Percentiles rank a stretch among this genome's conserved stretches.
phyloP scores from a whole-genome alignment of 202 grass and related monocot genomes.

The Schoenoplectus tabernaemontani region DNA sequence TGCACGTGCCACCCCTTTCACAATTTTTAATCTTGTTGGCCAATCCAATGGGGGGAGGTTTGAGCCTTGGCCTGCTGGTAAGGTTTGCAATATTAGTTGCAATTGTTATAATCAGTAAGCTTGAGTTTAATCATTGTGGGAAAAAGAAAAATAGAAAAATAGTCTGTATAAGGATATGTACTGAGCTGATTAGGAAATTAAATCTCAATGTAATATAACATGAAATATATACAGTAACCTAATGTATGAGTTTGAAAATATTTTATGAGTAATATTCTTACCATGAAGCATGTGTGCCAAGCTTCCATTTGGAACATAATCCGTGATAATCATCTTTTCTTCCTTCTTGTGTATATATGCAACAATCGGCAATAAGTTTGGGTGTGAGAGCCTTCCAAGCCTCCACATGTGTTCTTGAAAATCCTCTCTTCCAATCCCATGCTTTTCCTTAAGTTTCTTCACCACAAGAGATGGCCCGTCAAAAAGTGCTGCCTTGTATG shows the following conservation, averaged over 20 bases:
- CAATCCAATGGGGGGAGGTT: constrained; percentile 47
- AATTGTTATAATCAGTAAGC: background rate
- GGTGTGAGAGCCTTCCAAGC: constrained; percentile 53
- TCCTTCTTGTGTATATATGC: constrained; percentile 89
- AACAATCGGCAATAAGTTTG: constrained; percentile 65
- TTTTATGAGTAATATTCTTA: background rate
- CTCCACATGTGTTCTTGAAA: constrained; percentile 90
- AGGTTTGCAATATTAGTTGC: background rate
- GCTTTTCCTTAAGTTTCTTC: constrained; percentile 85
- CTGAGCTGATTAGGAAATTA: background rate
- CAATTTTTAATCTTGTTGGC: constrained; percentile 47
- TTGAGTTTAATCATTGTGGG: background rate
- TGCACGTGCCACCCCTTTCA: constrained; percentile 69
- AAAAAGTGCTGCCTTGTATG: constrained; percentile 68
- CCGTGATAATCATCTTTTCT: constrained; percentile 71
- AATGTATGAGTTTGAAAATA: background rate
- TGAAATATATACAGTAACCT: background rate
- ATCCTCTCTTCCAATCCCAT: constrained; percentile 45
- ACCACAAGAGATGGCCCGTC: constrained; percentile 59
- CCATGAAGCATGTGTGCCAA: constrained; percentile 68
- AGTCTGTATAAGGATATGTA: background rate
- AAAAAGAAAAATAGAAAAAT: background rate
- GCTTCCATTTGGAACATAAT: constrained; percentile 63
- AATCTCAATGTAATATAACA: background rate
- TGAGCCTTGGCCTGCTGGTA: constrained; percentile 35